Percentiles rank a stretch among this genome's conserved stretches.
Evolutionary conservation across 257 asterid genomes (phyloP).

Genomic region (Gentiana macrophylla): DNA sequence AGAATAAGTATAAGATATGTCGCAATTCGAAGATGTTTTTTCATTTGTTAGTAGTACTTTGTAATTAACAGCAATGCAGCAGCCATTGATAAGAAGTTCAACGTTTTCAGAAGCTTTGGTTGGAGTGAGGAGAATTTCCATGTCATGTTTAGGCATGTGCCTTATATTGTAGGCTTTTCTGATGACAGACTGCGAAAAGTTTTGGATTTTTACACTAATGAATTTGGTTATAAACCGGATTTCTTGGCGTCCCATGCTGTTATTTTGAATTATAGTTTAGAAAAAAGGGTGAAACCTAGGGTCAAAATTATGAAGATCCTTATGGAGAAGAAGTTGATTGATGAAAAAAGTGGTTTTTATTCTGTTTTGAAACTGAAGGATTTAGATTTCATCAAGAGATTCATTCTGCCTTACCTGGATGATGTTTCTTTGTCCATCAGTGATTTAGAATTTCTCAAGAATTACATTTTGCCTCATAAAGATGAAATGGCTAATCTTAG

Average conservation of each 20-base stretch:
- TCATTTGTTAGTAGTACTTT: neutral
- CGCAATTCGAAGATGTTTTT: conserved; percentile 4
- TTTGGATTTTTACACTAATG: neutral
- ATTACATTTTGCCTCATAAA: too few relatives aligned
- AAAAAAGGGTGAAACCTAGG: conserved; percentile 20
- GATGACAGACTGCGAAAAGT: conserved; percentile 2
- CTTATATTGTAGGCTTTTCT: neutral
- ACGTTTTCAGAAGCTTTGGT: conserved; percentile 5
- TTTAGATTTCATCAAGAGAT: conserved; percentile 4
- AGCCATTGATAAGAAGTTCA: neutral
- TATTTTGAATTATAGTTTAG: conserved; percentile 10
- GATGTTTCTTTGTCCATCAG: too few relatives aligned
- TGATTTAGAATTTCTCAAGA: too few relatives aligned
- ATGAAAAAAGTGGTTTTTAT: neutral
- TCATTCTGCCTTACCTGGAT: conserved; percentile 10
- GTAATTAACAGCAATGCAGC: neutral
- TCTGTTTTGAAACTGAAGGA: neutral
- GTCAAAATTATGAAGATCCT: conserved; percentile 7
- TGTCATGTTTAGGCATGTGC: neutral
- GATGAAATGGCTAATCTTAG: too few relatives aligned
- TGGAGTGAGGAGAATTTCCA: neutral
- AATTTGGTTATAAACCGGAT: conserved; percentile 1
- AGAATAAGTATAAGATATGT: conserved; percentile 7
- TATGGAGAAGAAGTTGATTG: conserved; percentile 10
- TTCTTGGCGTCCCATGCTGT: conserved; percentile 4